Evolutionary conservation across 371 early-diverging fungal species (phyloP).

Genomic region (Conidiobolus incongruus): DNA sequence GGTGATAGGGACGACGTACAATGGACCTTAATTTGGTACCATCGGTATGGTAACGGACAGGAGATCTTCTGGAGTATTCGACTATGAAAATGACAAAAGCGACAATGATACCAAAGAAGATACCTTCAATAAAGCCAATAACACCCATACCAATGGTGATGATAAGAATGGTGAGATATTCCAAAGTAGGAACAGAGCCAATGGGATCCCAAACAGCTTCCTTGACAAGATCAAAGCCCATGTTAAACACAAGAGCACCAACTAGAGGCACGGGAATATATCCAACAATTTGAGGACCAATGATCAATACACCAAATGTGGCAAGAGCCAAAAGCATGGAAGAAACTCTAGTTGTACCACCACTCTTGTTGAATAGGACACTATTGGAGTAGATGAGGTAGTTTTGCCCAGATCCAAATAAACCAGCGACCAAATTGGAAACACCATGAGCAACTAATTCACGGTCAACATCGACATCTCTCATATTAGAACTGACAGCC

Average conservation of each 20-base stretch:
- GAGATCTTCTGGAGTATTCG: conserved; percentile 49
- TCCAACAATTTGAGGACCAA: conserved; percentile 65
- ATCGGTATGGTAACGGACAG: conserved; percentile 54
- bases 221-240: conserved; percentile 77
- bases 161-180: conserved; percentile 68
- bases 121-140: conserved; percentile 86
- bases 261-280: conserved; percentile 86
- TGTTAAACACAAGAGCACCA: conserved; percentile 79
- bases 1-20: conserved; percentile 70
- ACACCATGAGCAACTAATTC: conserved; percentile 89
- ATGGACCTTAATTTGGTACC: conserved; percentile 65
- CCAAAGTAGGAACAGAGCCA: conserved; percentile 56
- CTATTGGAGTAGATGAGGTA: conserved; percentile 81
- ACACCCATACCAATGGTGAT: conserved; percentile 68
- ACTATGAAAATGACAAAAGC: conserved; percentile 88
- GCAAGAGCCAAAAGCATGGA: conserved; percentile 60
- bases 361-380: conserved; percentile 71
- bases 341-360: conserved; percentile 71
- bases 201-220: conserved; percentile 75
- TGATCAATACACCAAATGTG: conserved; percentile 54
- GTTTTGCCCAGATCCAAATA: conserved; percentile 60
- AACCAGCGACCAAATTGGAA: conserved; percentile 62
- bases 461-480: conserved; percentile 69
- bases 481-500: conserved; percentile 68
- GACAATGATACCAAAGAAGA: conserved; percentile 72